Evolutionary conservation across 768 basidiomycete genomes (phyloP).

Genomic region (Lentinula guzmanii): DNA sequence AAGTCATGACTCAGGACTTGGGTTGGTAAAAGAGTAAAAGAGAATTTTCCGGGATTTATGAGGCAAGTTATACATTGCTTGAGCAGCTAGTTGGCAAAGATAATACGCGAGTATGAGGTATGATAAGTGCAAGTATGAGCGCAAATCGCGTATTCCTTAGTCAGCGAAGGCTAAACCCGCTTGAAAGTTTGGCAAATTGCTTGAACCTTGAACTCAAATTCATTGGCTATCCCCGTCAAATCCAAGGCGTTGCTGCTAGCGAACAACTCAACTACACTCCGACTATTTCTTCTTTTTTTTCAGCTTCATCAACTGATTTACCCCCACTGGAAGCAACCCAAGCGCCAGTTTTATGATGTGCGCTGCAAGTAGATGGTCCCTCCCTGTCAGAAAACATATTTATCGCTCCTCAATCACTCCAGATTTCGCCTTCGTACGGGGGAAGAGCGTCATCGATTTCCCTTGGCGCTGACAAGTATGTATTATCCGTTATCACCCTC

Average conservation of each 20-base stretch:
- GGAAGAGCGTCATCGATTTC: not conserved
- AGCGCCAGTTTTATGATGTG: too few relatives aligned
- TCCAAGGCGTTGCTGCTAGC: too few relatives aligned
- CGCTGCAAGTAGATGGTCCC: too few relatives aligned
- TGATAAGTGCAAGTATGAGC: not conserved
- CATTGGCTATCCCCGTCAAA: too few relatives aligned
- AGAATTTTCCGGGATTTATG: not conserved
- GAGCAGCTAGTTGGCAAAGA: not conserved
- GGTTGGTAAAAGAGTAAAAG: not conserved
- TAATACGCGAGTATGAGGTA: slow-evolving; percentile 1
- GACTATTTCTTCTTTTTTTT: too few relatives aligned
- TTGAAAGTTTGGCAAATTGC: not conserved
- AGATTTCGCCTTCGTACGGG: not conserved
- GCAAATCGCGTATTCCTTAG: slow-evolving; percentile 2
- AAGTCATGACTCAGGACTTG: not conserved
- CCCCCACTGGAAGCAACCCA: too few relatives aligned
- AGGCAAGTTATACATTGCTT: not conserved
- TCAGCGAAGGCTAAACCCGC: not conserved
- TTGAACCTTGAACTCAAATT: too few relatives aligned
- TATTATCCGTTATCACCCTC: too few relatives aligned
- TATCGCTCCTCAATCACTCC: not conserved
- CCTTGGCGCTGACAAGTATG: not conserved
- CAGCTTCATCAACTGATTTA: too few relatives aligned
- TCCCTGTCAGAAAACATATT: too few relatives aligned
- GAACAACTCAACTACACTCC: too few relatives aligned